phyloP scores from a whole-genome alignment of 179 eudicot genomes.

The Drosera spatulata region DNA sequence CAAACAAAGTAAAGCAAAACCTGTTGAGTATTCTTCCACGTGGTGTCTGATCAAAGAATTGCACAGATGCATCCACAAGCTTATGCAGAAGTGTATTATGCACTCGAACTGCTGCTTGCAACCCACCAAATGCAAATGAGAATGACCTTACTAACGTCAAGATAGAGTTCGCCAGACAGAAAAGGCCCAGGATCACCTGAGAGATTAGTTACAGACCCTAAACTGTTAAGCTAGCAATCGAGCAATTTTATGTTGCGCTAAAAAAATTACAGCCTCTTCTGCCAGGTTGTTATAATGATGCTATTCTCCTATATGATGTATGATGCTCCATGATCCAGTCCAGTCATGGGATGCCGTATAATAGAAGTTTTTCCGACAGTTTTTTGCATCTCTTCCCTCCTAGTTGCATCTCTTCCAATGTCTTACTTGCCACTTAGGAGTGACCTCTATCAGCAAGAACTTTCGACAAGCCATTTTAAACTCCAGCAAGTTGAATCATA shows the following conservation, averaged over 20 bases:
- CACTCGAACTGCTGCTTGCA: conserved; percentile 71
- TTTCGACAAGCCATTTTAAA: too few species aligned
- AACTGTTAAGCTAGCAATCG: neutral
- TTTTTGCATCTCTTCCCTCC: too few species aligned
- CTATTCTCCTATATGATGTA: too few species aligned
- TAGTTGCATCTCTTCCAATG: too few species aligned
- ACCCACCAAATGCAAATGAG: conserved; percentile 93
- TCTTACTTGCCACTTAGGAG: too few species aligned
- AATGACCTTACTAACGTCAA: conserved; percentile 80
- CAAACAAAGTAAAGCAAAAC: conserved; percentile 14
- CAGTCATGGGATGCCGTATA: too few species aligned
- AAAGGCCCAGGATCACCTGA: conserved; percentile 63
- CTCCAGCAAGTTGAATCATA: too few species aligned
- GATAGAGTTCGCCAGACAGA: conserved; percentile 63
- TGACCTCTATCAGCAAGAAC: too few species aligned
- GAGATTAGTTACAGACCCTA: conserved; percentile 1
- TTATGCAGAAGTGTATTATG: conserved; percentile 54
- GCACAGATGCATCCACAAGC: conserved; percentile 67
- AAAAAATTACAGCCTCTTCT: neutral
- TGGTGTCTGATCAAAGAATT: conserved; percentile 85
- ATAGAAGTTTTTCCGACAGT: too few species aligned
- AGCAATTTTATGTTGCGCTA: neutral
- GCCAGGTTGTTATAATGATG: too few species aligned
- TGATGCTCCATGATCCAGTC: too few species aligned
- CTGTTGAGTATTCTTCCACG: conserved; percentile 93